Conservation (phyloP, 2,329 filamentous ascomycete genomes). For the Sporothrix globosa region DNA sequence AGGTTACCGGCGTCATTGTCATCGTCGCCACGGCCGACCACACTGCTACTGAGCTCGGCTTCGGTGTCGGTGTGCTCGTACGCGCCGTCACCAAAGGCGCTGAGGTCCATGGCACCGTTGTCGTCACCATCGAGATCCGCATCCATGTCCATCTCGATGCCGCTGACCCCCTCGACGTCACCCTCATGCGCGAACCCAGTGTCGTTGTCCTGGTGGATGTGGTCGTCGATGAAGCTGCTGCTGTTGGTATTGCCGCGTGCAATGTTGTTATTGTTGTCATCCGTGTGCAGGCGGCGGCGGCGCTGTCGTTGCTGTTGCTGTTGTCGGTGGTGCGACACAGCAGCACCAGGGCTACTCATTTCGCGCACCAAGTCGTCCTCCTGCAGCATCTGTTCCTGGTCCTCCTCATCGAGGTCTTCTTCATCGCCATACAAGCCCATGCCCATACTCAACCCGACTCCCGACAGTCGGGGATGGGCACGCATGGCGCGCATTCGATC, state of each 20-base stretch:
- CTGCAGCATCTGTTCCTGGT: conserved; percentile 62
- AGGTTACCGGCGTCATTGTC: conserved; percentile 43
- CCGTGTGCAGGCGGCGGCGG: conserved; percentile 37
- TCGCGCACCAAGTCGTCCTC: conserved; percentile 60
- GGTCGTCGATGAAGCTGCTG: conserved; percentile 11
- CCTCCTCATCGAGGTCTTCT: conserved; percentile 59
- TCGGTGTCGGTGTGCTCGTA: conserved; percentile 82
- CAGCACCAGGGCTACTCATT: background rate
- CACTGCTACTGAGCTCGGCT: conserved; percentile 57
- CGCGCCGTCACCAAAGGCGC: conserved; percentile 44
- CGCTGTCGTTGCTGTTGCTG: background rate
- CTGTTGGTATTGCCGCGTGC: conserved; percentile 5
- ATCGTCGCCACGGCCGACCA: conserved; percentile 10
- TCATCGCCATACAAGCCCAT: conserved; percentile 53
- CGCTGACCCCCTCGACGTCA: conserved; percentile 32
- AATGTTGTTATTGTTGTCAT: conserved; percentile 8
- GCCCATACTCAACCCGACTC: conserved; percentile 28
- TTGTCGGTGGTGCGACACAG: conserved; percentile 10
- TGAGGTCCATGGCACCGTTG: conserved; percentile 30
- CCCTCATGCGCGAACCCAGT: background rate
- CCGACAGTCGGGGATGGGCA: conserved; percentile 49
- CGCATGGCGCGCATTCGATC: conserved; percentile 65
- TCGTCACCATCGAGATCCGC: conserved; percentile 69
- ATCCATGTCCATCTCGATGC: conserved; percentile 60
- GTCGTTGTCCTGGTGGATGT: conserved; percentile 20